These are phyloP conservation scores for Aspergillus sp. DNA, from an alignment of 2,329 filamentous ascomycete genomes.

Conservation along the genomic window DNA sequence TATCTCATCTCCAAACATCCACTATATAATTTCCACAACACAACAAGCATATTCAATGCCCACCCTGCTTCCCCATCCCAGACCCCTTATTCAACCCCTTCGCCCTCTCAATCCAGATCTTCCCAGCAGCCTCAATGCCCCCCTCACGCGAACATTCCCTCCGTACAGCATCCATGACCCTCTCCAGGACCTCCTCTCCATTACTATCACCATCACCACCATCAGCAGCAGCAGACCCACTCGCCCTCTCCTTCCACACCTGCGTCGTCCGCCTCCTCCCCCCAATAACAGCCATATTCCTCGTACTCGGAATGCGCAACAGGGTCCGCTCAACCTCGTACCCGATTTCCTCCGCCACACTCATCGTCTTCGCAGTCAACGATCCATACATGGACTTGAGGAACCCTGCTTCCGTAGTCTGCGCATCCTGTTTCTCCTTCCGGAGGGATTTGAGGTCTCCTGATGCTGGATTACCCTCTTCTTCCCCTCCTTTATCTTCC, in stretches of 20 bases:
- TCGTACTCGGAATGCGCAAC: conserved; percentile 86
- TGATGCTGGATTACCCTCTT: conserved; percentile 22
- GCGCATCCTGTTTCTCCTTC: conserved; percentile 34
- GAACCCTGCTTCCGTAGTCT: conserved; percentile 32
- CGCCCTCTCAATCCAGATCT: conserved; percentile 56
- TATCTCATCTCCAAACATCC: not conserved
- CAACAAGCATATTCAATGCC: not conserved
- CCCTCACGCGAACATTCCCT: conserved; percentile 51
- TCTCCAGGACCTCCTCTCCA: conserved; percentile 56
- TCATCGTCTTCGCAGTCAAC: conserved; percentile 75
- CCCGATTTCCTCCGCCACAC: conserved; percentile 70
- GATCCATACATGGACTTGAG: conserved; percentile 75
- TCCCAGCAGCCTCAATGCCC: conserved; percentile 47
- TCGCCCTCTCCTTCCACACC: conserved; percentile 41
- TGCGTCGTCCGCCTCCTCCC: conserved; percentile 43
- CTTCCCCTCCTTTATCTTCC: too few relatives aligned
- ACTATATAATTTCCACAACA: not conserved
- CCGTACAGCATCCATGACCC: conserved; percentile 64
- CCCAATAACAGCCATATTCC: conserved; percentile 81
- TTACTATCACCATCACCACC: not conserved
- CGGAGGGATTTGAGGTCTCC: conserved; percentile 47
- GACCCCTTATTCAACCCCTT: conserved; percentile 50
- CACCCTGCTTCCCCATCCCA: conserved; percentile 39
- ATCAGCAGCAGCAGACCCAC: not conserved
- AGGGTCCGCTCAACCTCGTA: conserved; percentile 80